A percentile compares a stretch with the other conserved stretches of the same genome.
phyloP scores from a whole-genome alignment of 768 basidiomycete genomes.

The Cystobasidium onofrii region DNA sequence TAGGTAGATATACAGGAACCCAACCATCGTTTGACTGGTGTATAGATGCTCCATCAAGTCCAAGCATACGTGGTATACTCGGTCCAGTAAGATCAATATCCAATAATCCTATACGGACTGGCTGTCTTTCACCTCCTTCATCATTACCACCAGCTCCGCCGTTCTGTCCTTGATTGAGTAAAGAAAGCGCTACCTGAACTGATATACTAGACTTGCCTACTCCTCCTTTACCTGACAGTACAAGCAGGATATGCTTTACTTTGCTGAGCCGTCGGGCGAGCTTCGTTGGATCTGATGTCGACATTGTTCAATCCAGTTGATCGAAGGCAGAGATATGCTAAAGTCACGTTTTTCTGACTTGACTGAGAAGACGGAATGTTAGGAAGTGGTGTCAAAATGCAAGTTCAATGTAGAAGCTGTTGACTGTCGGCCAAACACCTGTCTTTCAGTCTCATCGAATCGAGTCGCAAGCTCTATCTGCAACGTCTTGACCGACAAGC shows the following conservation, averaged over 20 bases:
- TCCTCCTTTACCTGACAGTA: constrained; percentile 89
- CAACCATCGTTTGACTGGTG: constrained; percentile 97
- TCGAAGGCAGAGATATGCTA: neutral
- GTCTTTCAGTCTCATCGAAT: too few relatives aligned
- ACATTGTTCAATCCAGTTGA: constrained; percentile 3
- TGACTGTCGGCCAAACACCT: too few relatives aligned
- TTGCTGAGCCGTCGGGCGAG: constrained; percentile 24
- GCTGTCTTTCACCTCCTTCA: constrained; percentile 43
- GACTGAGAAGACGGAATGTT: too few relatives aligned
- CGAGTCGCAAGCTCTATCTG: too few relatives aligned
- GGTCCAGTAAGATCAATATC: constrained; percentile 98
- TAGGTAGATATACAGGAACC: constrained; percentile 86
- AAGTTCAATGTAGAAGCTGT: too few relatives aligned
- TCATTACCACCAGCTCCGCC: constrained; percentile 53
- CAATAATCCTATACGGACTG: constrained; percentile 83
- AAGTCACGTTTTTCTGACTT: neutral
- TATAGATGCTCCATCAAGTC: constrained; percentile 74
- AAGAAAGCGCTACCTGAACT: constrained; percentile 78
- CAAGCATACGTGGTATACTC: constrained; percentile 92
- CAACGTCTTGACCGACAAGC: too few relatives aligned
- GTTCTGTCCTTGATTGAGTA: constrained; percentile 58
- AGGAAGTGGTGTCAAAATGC: too few relatives aligned
- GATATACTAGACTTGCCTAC: constrained; percentile 98
- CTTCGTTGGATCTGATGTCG: constrained; percentile 19
- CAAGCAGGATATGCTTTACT: constrained; percentile 79